A percentile compares a stretch with the other conserved stretches of the same genome.
Evolutionary conservation across 129 eudicot genomes (phyloP).

Genomic region (carrot (Daucus carota)): DNA sequence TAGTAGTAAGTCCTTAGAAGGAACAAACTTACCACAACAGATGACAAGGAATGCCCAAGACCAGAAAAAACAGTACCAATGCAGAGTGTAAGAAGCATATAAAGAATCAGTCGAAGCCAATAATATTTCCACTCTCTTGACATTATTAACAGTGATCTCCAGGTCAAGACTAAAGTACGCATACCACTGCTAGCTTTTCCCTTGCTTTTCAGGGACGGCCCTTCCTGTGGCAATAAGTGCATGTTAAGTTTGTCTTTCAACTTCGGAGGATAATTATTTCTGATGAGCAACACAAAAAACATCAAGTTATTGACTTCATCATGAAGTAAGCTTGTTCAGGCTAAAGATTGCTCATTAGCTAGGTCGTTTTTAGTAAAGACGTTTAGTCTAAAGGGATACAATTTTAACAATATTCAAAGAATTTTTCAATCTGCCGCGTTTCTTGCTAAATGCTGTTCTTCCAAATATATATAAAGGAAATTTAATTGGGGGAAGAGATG

Average conservation of each 20-base stretch:
- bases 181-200: conserved; percentile 55
- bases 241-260: neutral
- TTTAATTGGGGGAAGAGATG: neutral
- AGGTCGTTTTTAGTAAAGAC: no score
- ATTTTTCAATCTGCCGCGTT: neutral
- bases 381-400: neutral
- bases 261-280: neutral
- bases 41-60: conserved; percentile 85
- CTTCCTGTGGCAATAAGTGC: conserved; percentile 48
- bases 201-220: conserved; percentile 68
- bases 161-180: conserved; percentile 63
- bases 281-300: neutral
- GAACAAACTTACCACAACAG: conserved; percentile 62
- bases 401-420: neutral
- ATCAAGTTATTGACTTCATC: neutral
- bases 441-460: neutral
- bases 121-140: conserved; percentile 89
- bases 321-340: no score
- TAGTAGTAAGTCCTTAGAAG: neutral
- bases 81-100: conserved; percentile 69
- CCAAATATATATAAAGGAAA: neutral
- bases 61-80: conserved; percentile 81
- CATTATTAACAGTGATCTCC: conserved; percentile 84
- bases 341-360: no score
- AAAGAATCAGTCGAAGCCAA: conserved; percentile 80